Evolutionary conservation across 129 eudicot species (phyloP).

Genomic region (Solidago caesia): DNA sequence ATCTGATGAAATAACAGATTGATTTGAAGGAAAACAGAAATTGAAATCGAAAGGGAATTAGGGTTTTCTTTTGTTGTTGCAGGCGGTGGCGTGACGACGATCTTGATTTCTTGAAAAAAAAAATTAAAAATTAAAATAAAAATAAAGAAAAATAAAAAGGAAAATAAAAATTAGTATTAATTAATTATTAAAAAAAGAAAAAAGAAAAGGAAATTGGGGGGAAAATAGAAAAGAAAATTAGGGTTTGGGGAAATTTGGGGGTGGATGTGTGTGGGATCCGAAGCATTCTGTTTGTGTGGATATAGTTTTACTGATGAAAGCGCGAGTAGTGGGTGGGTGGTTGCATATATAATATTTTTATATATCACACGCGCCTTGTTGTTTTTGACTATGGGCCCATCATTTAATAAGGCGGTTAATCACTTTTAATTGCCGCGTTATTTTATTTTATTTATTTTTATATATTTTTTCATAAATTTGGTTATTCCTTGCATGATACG

Average conservation of each 20-base stretch:
- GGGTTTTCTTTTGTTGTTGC: slow-evolving; percentile 22
- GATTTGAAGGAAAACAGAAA: slow-evolving; percentile 21
- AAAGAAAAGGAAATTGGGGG: background rate
- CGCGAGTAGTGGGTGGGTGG: slow-evolving; percentile 21
- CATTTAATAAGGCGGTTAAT: background rate
- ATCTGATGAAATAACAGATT: slow-evolving; percentile 17
- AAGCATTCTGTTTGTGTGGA: background rate
- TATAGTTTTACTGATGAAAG: slow-evolving; percentile 27
- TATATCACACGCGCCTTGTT: slow-evolving; percentile 16
- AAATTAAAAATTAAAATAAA: slow-evolving; percentile 15
- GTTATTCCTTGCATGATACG: too few species aligned
- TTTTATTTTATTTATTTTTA: background rate
- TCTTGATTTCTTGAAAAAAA: slow-evolving; percentile 17
- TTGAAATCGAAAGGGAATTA: slow-evolving; percentile 19
- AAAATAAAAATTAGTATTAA: background rate
- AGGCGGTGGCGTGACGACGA: slow-evolving; percentile 16
- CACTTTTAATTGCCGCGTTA: background rate
- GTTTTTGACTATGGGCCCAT: background rate
- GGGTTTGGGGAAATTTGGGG: slow-evolving; percentile 39
- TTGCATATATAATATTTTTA: background rate
- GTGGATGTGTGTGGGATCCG: slow-evolving; percentile 44
- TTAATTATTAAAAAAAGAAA: background rate
- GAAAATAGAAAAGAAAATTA: slow-evolving; percentile 18
- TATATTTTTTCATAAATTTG: too few species aligned
- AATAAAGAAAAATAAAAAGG: background rate